Percentiles rank a stretch among this genome's conserved stretches.
These are phyloP conservation scores for Haplosporangium sp. DNA, from an alignment of 371 early-diverging fungal species.

Conservation along the genomic window DNA sequence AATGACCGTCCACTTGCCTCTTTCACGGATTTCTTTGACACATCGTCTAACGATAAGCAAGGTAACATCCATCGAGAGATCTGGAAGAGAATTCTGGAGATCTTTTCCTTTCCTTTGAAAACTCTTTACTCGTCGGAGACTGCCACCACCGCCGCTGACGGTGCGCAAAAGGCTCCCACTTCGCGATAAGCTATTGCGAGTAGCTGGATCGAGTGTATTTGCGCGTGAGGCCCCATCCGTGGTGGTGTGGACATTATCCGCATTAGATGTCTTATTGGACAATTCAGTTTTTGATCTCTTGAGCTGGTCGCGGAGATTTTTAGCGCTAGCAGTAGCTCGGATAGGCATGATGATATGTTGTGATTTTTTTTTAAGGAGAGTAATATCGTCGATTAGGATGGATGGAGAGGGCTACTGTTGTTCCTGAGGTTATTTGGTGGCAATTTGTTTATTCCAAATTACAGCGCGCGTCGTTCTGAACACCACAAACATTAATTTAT, in stretches of 20 bases:
- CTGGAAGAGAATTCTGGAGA: slow-evolving; percentile 13
- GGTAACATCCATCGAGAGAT: slow-evolving; percentile 54
- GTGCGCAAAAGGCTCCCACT: slow-evolving; percentile 34
- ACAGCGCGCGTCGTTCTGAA: slow-evolving; percentile 6
- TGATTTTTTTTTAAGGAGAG: neutral
- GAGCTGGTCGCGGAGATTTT: slow-evolving; percentile 48
- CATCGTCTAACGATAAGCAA: slow-evolving; percentile 46
- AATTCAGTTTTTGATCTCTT: slow-evolving; percentile 3
- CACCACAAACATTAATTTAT: neutral
- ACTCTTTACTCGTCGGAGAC: slow-evolving; percentile 34
- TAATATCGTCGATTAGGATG: neutral
- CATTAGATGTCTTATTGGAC: slow-evolving; percentile 17
- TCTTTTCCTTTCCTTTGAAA: slow-evolving; percentile 27
- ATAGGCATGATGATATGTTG: slow-evolving; percentile 25
- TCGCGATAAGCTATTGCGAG: slow-evolving; percentile 20
- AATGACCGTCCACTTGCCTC: slow-evolving; percentile 28
- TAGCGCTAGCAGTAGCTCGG: slow-evolving; percentile 45
- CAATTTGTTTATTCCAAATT: neutral
- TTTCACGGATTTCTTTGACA: slow-evolving; percentile 53
- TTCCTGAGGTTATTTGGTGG: neutral
- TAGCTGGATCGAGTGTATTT: slow-evolving; percentile 24
- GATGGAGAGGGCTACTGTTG: neutral
- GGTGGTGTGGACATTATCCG: slow-evolving; percentile 17
- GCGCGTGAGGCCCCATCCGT: slow-evolving; percentile 19
- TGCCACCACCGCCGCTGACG: slow-evolving; percentile 38